A percentile compares a stretch with the other conserved stretches of the same genome.
These are phyloP conservation scores for Dioszegia aurantiaca DNA, from an alignment of 768 basidiomycete genomes.

Conservation along the genomic window DNA sequence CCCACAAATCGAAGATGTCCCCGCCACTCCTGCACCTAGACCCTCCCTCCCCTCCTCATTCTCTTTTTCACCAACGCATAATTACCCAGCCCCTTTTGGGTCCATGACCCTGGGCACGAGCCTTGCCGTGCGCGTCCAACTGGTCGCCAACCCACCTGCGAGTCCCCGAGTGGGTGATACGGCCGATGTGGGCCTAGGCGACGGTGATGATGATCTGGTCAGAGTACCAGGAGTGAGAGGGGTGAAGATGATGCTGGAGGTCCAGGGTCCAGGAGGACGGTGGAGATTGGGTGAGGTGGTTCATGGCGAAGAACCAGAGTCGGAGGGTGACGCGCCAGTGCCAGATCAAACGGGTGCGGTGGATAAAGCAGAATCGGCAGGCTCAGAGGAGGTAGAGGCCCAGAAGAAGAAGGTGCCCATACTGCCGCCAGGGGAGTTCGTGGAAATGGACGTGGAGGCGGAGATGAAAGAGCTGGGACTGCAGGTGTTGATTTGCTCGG, in stretches of 20 bases:
- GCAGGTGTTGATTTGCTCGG: slow-evolving; percentile 81
- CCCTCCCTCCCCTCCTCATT: slow-evolving; percentile 71
- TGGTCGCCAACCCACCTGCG: slow-evolving; percentile 70
- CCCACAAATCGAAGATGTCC: slow-evolving; percentile 4
- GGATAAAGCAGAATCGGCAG: slow-evolving; percentile 54
- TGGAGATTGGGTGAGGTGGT: slow-evolving; percentile 45
- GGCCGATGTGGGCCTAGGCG: not conserved
- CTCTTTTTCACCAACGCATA: slow-evolving; percentile 72
- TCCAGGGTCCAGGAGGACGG: slow-evolving; percentile 69
- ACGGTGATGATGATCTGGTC: too few relatives aligned
- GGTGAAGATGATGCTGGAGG: slow-evolving; percentile 70
- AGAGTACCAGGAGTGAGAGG: slow-evolving; percentile 23
- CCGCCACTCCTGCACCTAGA: not conserved
- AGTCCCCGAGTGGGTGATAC: slow-evolving; percentile 3
- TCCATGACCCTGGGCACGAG: slow-evolving; percentile 85
- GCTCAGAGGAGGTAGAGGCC: slow-evolving; percentile 69
- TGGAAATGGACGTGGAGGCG: slow-evolving; percentile 70
- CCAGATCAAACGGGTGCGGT: slow-evolving; percentile 65
- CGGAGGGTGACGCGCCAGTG: slow-evolving; percentile 61
- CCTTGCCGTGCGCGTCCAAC: slow-evolving; percentile 74
- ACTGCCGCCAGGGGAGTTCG: slow-evolving; percentile 58
- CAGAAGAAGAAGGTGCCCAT: slow-evolving; percentile 55
- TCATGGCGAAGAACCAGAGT: slow-evolving; percentile 44
- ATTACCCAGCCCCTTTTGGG: slow-evolving; percentile 78
- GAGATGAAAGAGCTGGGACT: slow-evolving; percentile 93